Conservation (phyloP, 2,329 filamentous ascomycete genomes). For the Diaporthe batatas region DNA sequence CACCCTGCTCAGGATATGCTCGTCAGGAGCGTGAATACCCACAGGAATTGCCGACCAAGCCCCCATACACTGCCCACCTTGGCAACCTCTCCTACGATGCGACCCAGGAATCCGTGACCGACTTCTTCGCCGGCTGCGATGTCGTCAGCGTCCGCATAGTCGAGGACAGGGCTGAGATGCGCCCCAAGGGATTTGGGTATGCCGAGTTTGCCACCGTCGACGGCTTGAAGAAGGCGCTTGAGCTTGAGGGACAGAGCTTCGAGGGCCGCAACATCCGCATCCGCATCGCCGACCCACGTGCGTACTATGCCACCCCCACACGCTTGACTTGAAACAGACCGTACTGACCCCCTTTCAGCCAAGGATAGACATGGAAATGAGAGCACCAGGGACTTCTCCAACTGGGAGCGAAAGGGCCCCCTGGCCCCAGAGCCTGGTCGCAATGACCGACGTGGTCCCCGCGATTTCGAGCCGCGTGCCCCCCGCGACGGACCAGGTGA, state of each 20-base stretch:
- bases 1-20: constrained; percentile 64
- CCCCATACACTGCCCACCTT: constrained; percentile 94
- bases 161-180: constrained; percentile 92
- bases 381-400: constrained; percentile 80
- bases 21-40: constrained; percentile 74
- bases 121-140: constrained; percentile 87
- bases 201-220: constrained; percentile 92
- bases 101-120: constrained; percentile 82
- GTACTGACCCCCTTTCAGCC: constrained; percentile 69
- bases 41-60: constrained; percentile 81
- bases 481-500: constrained; percentile 39
- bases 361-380: constrained; percentile 83
- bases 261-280: constrained; percentile 92
- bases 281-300: constrained; percentile 98
- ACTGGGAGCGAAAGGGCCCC: constrained; percentile 93
- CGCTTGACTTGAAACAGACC: constrained; percentile 3
- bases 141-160: constrained; percentile 95
- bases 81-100: constrained; percentile 98
- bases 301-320: constrained; percentile 55
- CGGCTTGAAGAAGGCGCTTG: constrained; percentile 90
- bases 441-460: constrained; percentile 62
- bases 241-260: constrained; percentile 84
- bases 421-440: constrained; percentile 56
- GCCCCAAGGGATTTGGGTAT: constrained; percentile 98
- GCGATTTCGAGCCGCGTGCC: constrained; percentile 62